phyloP scores from a whole-genome alignment of 2,329 filamentous ascomycete genomes.

The Aspergillus quadrilineatus region DNA sequence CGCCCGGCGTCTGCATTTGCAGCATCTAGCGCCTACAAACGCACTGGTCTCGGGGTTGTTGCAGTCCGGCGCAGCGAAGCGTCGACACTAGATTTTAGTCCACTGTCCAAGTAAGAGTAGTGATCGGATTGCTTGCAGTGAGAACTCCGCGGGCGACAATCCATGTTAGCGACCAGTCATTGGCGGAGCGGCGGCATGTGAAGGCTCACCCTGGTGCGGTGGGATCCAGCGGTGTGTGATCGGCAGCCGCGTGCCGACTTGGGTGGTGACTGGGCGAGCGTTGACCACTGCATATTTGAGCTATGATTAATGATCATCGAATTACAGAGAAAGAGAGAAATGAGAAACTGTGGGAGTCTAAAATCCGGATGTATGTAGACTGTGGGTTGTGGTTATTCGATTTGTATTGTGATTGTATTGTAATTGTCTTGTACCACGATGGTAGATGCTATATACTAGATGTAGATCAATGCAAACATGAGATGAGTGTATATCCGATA shows the following conservation, averaged over 20 bases:
- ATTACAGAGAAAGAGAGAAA: too few species aligned
- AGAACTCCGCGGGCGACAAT: background rate
- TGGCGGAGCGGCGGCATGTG: background rate
- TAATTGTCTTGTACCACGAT: background rate
- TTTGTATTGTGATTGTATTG: background rate
- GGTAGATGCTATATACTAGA: conserved; percentile 7
- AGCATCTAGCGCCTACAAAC: too few species aligned
- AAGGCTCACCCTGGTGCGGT: background rate
- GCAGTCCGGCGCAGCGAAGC: too few species aligned
- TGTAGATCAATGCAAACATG: background rate
- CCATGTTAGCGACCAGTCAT: background rate
- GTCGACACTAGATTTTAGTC: too few species aligned
- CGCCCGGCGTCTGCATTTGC: too few species aligned
- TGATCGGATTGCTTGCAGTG: background rate
- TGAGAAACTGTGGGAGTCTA: too few species aligned
- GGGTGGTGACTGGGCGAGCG: background rate
- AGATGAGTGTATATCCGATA: conserved; percentile 4
- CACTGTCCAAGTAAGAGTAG: background rate
- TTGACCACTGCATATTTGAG: background rate
- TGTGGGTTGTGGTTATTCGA: too few species aligned
- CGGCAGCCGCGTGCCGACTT: background rate
- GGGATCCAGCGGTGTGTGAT: background rate
- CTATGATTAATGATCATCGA: background rate
- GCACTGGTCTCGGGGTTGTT: too few species aligned
- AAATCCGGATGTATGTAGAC: too few species aligned